Conservation (phyloP, 2,329 filamentous ascomycete genomes). For the Fusarium sp. region DNA sequence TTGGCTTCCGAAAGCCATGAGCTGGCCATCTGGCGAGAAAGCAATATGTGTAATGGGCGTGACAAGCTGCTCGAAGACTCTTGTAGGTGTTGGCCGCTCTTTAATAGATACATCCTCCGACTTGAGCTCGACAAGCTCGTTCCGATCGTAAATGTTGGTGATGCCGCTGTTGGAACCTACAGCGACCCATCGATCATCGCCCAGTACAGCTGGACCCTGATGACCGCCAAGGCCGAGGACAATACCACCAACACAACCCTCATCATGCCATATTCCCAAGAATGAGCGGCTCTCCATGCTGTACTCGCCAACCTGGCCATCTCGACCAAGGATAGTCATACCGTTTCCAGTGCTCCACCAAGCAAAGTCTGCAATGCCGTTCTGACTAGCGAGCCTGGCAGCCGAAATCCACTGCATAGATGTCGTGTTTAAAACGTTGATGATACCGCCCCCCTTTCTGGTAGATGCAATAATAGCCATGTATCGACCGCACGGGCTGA, state of each 20-base stretch:
- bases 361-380: slow-evolving; percentile 87
- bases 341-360: slow-evolving; percentile 92
- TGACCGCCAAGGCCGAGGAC: slow-evolving; percentile 81
- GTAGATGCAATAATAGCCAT: slow-evolving; percentile 84
- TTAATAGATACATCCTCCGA: slow-evolving; percentile 63
- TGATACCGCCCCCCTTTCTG: slow-evolving; percentile 84
- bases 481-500: slow-evolving; percentile 86
- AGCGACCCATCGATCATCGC: slow-evolving; percentile 88
- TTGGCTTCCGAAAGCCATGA: slow-evolving; percentile 85
- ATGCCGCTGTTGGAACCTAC: slow-evolving; percentile 88
- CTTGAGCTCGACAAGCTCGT: slow-evolving; percentile 62
- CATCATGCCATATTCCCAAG: slow-evolving; percentile 86
- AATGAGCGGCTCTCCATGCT: slow-evolving; percentile 74
- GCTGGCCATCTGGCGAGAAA: slow-evolving; percentile 89
- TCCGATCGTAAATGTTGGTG: slow-evolving; percentile 91
- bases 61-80: slow-evolving; percentile 84
- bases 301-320: slow-evolving; percentile 92
- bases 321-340: slow-evolving; percentile 83
- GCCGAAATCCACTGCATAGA: slow-evolving; percentile 90
- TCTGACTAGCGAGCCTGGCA: slow-evolving; percentile 80
- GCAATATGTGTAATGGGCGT: slow-evolving; percentile 82
- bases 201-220: slow-evolving; percentile 68
- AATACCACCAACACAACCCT: slow-evolving; percentile 87
- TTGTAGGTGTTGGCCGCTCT: slow-evolving; percentile 74
- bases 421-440: slow-evolving; percentile 83